Percentiles rank a stretch among this genome's conserved stretches.
Evolutionary conservation across 2,329 filamentous ascomycete genomes (phyloP).

Genomic region (Penicillium sp.): DNA sequence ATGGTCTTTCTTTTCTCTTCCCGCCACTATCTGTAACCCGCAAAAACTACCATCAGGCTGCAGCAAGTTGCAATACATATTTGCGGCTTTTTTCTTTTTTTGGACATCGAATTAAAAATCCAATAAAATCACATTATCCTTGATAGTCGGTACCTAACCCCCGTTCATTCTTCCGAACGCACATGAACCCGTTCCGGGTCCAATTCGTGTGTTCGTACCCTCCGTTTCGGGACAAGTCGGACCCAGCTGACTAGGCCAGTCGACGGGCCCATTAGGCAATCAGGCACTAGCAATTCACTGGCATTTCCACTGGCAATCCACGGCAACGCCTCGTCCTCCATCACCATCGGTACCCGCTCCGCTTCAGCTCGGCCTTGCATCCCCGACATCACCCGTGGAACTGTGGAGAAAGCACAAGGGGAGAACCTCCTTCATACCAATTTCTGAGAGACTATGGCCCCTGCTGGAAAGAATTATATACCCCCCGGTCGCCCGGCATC

Average conservation of each 20-base stretch:
- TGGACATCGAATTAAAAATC: not conserved
- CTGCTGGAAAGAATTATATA: slow-evolving; percentile 49
- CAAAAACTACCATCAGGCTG: not conserved
- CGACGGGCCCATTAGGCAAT: not conserved
- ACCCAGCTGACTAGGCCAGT: slow-evolving; percentile 10
- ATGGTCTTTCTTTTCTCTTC: not conserved
- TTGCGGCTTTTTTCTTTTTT: not conserved
- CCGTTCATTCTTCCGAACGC: slow-evolving; percentile 8
- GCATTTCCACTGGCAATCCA: slow-evolving; percentile 27
- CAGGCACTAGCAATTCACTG: slow-evolving; percentile 32
- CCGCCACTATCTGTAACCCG: not conserved
- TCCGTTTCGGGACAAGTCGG: slow-evolving; percentile 39
- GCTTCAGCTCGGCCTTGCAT: slow-evolving; percentile 32
- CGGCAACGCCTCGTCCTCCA: slow-evolving; percentile 26
- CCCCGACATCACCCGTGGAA: slow-evolving; percentile 47
- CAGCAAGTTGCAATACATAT: not conserved
- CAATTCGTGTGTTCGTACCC: slow-evolving; percentile 25
- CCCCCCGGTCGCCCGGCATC: slow-evolving; percentile 47
- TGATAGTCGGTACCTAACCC: not conserved
- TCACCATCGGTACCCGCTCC: slow-evolving; percentile 25
- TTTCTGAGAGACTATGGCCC: slow-evolving; percentile 32
- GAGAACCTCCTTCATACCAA: slow-evolving; percentile 31
- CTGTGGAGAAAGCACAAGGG: slow-evolving; percentile 43
- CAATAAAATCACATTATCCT: not conserved
- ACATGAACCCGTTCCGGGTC: slow-evolving; percentile 20